Evolutionary conservation across 2,329 filamentous ascomycete genomes (phyloP).

Genomic region (Colletotrichum lentis): DNA sequence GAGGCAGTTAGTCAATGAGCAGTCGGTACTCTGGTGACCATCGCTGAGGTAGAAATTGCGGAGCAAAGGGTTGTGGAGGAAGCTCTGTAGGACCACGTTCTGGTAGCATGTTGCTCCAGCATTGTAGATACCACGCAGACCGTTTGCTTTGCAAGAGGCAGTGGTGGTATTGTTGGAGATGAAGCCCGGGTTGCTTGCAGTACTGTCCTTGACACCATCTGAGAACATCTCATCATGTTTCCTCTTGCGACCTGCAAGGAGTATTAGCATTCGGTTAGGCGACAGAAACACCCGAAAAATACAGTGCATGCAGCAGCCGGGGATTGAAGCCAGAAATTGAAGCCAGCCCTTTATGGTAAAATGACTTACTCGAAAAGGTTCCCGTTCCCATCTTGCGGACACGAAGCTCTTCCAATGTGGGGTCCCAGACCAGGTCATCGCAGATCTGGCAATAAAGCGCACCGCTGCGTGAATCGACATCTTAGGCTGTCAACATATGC

Average conservation of each 20-base stretch:
- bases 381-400: conserved; percentile 74
- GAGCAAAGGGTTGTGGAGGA: conserved; percentile 92
- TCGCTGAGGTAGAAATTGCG: conserved; percentile 92
- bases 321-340: conserved; percentile 30
- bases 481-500: conserved; percentile 54
- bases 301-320: background rate
- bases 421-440: conserved; percentile 84
- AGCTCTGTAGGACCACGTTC: conserved; percentile 91
- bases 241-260: conserved; percentile 69
- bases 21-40: conserved; percentile 82
- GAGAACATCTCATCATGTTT: conserved; percentile 76
- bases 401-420: conserved; percentile 78
- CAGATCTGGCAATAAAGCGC: conserved; percentile 83
- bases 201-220: conserved; percentile 66
- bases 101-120: conserved; percentile 99
- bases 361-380: conserved; percentile 66
- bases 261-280: background rate
- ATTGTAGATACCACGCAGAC: conserved; percentile 92
- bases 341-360: conserved; percentile 7
- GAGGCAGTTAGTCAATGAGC: conserved; percentile 68
- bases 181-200: conserved; percentile 69
- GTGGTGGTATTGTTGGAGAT: conserved; percentile 80
- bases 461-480: conserved; percentile 79
- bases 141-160: conserved; percentile 84
- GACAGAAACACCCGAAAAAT: too few species aligned